Evolutionary conservation across 257 asterid genomes (phyloP), one percentile per base, ranked within the genome.

Genomic region (Ilex asprella): DNA sequence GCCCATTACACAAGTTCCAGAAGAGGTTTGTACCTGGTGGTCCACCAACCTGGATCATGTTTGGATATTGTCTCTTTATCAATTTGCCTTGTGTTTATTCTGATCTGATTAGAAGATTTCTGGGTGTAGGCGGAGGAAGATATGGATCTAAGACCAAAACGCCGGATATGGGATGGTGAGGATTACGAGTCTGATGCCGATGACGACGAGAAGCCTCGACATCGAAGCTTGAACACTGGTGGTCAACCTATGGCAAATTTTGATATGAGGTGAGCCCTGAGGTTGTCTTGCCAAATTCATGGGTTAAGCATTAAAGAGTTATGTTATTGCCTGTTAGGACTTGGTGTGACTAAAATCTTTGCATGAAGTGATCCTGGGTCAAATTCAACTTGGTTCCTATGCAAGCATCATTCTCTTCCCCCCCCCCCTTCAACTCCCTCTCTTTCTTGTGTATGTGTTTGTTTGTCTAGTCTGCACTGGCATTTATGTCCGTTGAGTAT

Each of bases 141-240:
- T 63, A 84, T 89, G 91, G 98, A 88, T 60, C 74, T 67, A 69
- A 86, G 91, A 59, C 89, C 84, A 39, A 86, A 88, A 76, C 97
- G 88, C 13, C 78, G 96, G 64, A 85, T 92, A 66, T 92, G 98
- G 98, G 83, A 80, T 56, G 95, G 97, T 32, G 87, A 84, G 2
- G 81, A 61, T 63, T 81, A 75, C 63, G 94, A 83, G 66, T 92
- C 94, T 56, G 97, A 88, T 55, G 82, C 75, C 52, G 96, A 86
- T 53, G 86, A 75, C 68, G 76, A 80, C 61, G 87, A 69, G 66
- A 80, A 75, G 67, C 78, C 76, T 70, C 62, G 65, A 10, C 65
- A 43, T 14, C 75, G 85, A 71, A 85, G 84, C 74, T 55, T 79
- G 68, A 68, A 71, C 58, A 68, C 70, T 11, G 82, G 73, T 59